Evolutionary conservation across 371 early-diverging fungal species (phyloP).

Genomic region (Syncephalastrum contaminatum): DNA sequence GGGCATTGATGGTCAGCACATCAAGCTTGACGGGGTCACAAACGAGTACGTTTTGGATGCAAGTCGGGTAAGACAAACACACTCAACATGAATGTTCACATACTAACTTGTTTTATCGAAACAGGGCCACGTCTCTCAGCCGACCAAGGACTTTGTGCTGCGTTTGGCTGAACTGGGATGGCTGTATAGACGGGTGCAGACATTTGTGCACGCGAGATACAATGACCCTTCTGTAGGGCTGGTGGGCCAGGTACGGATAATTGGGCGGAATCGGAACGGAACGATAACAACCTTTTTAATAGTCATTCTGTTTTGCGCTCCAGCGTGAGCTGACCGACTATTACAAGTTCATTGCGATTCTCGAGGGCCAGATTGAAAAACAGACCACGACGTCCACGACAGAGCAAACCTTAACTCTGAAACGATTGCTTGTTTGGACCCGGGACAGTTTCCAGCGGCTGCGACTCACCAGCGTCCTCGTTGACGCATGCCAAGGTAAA

Average conservation of each 20-base stretch:
- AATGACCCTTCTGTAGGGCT: constrained; percentile 54
- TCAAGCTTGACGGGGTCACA: constrained; percentile 58
- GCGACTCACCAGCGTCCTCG: constrained; percentile 65
- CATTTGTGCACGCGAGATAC: constrained; percentile 41
- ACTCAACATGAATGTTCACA: too few species aligned
- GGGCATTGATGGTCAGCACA: constrained; percentile 88
- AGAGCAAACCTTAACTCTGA: constrained; percentile 68
- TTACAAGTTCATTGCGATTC: constrained; percentile 78
- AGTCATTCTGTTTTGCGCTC: constrained; percentile 83
- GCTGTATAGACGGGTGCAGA: constrained; percentile 62
- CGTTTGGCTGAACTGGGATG: constrained; percentile 71
- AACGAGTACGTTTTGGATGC: constrained; percentile 51
- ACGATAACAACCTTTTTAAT: constrained; percentile 9
- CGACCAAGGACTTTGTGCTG: constrained; percentile 58
- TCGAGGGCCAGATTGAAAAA: constrained; percentile 79
- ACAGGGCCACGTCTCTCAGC: constrained; percentile 50
- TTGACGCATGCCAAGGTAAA: constrained; percentile 59
- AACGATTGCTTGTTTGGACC: constrained; percentile 88
- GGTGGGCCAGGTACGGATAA: constrained; percentile 56
- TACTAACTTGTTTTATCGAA: background rate
- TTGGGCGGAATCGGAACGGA: too few species aligned
- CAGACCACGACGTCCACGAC: constrained; percentile 15
- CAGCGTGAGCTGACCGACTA: constrained; percentile 78
- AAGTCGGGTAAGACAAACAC: constrained; percentile 28
- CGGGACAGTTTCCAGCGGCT: constrained; percentile 75